A percentile compares a stretch with the other conserved stretches of the same genome.
Conservation (phyloP, 164 flowering plant genomes). For the Sextonia rubra region DNA sequence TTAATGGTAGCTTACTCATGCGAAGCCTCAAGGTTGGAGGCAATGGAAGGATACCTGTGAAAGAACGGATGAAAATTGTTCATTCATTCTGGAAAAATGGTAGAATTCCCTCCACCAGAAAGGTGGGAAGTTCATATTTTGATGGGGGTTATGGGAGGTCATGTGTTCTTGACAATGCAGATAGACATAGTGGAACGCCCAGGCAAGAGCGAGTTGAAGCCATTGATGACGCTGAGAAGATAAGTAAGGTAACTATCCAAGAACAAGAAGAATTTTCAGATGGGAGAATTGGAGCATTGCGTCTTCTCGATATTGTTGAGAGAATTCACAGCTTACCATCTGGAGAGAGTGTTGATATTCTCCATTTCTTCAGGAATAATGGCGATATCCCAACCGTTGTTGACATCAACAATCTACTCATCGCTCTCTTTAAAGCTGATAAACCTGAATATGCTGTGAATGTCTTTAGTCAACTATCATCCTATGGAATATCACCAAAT, state of each 20-base stretch:
- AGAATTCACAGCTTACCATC: conserved; percentile 23
- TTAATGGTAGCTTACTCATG: neutral
- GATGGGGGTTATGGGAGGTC: neutral
- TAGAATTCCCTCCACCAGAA: neutral
- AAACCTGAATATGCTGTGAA: conserved; percentile 45
- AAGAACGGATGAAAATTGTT: neutral
- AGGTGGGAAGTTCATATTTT: neutral
- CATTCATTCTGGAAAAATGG: neutral
- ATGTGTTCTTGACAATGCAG: neutral
- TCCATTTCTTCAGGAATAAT: conserved; percentile 16
- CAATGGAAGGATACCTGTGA: neutral
- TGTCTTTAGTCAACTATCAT: conserved; percentile 28
- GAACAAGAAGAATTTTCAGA: conserved; percentile 1
- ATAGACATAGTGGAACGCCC: neutral
- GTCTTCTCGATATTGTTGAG: conserved; percentile 17
- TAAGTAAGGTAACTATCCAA: conserved; percentile 2
- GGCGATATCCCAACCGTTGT: conserved; percentile 16
- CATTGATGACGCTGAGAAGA: conserved; percentile 1
- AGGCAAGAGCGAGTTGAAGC: neutral
- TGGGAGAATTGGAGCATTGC: conserved; percentile 8
- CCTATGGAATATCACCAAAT: conserved; percentile 38
- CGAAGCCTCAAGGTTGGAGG: neutral
- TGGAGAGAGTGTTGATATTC: conserved; percentile 13
- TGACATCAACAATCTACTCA: conserved; percentile 42
- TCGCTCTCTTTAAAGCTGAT: conserved; percentile 35